Percentiles rank a stretch among this genome's conserved stretches.
These are phyloP conservation scores for Tuber microsphaerosporum DNA, from an alignment of 495 filamentous ascomycete species.

Conservation along the genomic window DNA sequence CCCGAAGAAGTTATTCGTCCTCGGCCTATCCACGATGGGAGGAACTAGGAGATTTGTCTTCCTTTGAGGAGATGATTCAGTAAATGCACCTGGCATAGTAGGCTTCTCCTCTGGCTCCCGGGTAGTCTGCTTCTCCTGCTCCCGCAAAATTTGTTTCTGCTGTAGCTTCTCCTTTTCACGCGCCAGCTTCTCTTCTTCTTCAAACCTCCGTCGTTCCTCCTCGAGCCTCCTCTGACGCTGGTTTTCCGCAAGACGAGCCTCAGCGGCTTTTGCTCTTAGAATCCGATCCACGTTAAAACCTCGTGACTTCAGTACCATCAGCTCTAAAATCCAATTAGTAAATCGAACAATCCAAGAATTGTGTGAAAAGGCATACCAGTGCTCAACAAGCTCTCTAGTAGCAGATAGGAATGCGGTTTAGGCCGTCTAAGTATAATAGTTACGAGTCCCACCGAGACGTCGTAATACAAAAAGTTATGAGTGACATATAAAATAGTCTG, in stretches of 20 bases:
- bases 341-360: background rate
- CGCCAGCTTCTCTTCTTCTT: constrained; percentile 52
- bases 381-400: constrained; percentile 78
- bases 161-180: constrained; percentile 44
- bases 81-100: constrained; percentile 64
- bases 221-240: constrained; percentile 69
- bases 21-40: constrained; percentile 25
- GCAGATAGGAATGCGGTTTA: constrained; percentile 73
- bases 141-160: constrained; percentile 40
- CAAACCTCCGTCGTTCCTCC: constrained; percentile 58
- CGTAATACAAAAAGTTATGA: constrained; percentile 68
- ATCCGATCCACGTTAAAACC: constrained; percentile 96
- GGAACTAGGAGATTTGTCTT: constrained; percentile 32
- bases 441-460: constrained; percentile 78
- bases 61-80: constrained; percentile 53
- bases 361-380: constrained; percentile 42
- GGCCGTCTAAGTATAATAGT: constrained; percentile 72
- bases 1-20: constrained; percentile 54
- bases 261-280: constrained; percentile 70
- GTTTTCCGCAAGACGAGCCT: constrained; percentile 77
- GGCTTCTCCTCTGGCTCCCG: constrained; percentile 39
- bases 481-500: constrained; percentile 54
- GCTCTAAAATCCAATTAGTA: constrained; percentile 46
- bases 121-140: constrained; percentile 41
- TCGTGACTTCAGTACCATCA: constrained; percentile 67